Evolutionary conservation across 331 rosid species (phyloP).

Genomic region (Arachis monticola): DNA sequence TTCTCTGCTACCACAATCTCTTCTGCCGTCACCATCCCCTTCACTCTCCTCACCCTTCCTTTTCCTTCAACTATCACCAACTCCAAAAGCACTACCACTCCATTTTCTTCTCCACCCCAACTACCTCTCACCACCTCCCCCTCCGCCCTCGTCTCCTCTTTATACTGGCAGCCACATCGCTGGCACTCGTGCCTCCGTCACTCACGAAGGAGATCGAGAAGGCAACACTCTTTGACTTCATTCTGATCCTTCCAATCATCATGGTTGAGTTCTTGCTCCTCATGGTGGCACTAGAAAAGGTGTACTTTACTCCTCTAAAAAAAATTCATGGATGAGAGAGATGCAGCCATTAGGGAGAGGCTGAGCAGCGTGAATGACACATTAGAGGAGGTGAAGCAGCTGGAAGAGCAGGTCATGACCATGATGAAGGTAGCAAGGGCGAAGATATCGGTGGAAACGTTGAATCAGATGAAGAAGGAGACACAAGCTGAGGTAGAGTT

Average conservation of each 20-base stretch:
- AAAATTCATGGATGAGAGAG: slow-evolving; percentile 85
- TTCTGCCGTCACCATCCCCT: no score
- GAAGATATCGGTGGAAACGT: slow-evolving; percentile 78
- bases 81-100: no score
- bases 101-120: no score
- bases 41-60: no score
- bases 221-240: slow-evolving; percentile 92
- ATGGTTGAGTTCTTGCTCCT: slow-evolving; percentile 73
- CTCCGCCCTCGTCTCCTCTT: slow-evolving; percentile 21
- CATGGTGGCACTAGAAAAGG: slow-evolving; percentile 82
- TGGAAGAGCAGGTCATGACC: slow-evolving; percentile 76
- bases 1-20: no score
- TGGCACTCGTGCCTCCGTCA: slow-evolving; percentile 66
- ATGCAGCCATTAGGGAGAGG: slow-evolving; percentile 76
- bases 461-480: slow-evolving; percentile 91
- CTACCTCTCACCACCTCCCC: slow-evolving; percentile 34
- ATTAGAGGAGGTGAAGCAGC: slow-evolving; percentile 71
- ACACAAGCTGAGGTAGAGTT: slow-evolving; percentile 83
- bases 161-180: slow-evolving; percentile 52
- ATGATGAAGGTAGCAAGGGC: slow-evolving; percentile 81
- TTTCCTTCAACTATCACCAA: no score
- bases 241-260: slow-evolving; percentile 84
- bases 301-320: slow-evolving; percentile 81
- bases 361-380: slow-evolving; percentile 86
- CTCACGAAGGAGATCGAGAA: slow-evolving; percentile 71